Percentiles rank a stretch among this genome's conserved stretches.
These are phyloP conservation scores for Pseudozyma hubeiensis DNA, from an alignment of 1,284 basidiomycete species.

Conservation along the genomic window DNA sequence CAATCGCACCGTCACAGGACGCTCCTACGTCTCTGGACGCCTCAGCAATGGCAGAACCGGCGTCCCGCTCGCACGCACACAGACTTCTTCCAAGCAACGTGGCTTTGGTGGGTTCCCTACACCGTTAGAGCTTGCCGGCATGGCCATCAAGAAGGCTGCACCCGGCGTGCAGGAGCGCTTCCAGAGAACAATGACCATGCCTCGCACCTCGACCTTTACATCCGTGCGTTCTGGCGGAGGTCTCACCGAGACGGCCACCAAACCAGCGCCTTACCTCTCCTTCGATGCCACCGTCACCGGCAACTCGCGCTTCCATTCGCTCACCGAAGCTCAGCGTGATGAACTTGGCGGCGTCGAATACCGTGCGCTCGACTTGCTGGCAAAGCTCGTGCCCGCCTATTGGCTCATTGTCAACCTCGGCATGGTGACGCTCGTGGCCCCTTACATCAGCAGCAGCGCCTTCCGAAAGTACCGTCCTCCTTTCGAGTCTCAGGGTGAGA, in stretches of 20 bases:
- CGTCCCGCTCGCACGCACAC: slow-evolving; percentile 69
- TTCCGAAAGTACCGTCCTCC: slow-evolving; percentile 53
- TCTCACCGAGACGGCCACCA: slow-evolving; percentile 24
- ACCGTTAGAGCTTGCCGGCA: slow-evolving; percentile 75
- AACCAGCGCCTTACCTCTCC: slow-evolving; percentile 80
- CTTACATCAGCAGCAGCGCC: slow-evolving; percentile 58
- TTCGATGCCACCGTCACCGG: slow-evolving; percentile 75
- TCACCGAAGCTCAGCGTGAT: slow-evolving; percentile 85
- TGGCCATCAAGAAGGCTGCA: slow-evolving; percentile 69
- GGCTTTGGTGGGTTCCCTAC: slow-evolving; percentile 91
- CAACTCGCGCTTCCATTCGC: slow-evolving; percentile 85
- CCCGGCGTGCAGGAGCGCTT: slow-evolving; percentile 51
- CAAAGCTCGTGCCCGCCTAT: slow-evolving; percentile 69
- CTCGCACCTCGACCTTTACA: slow-evolving; percentile 76
- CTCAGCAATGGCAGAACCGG: slow-evolving; percentile 37
- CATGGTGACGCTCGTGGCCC: slow-evolving; percentile 58
- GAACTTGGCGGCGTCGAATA: slow-evolving; percentile 96
- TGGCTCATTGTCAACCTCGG: slow-evolving; percentile 41
- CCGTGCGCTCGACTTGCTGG: slow-evolving; percentile 81
- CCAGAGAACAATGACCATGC: slow-evolving; percentile 74
- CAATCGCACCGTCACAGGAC: slow-evolving; percentile 45
- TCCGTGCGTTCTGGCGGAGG: slow-evolving; percentile 68
- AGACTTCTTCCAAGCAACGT: slow-evolving; percentile 68
- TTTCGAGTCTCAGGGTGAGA: slow-evolving; percentile 55
- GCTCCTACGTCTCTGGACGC: slow-evolving; percentile 41